Evolutionary conservation across 345 rosid species (phyloP), one percentile per base, ranked within the genome.

Genomic region (Clausena lansium): DNA sequence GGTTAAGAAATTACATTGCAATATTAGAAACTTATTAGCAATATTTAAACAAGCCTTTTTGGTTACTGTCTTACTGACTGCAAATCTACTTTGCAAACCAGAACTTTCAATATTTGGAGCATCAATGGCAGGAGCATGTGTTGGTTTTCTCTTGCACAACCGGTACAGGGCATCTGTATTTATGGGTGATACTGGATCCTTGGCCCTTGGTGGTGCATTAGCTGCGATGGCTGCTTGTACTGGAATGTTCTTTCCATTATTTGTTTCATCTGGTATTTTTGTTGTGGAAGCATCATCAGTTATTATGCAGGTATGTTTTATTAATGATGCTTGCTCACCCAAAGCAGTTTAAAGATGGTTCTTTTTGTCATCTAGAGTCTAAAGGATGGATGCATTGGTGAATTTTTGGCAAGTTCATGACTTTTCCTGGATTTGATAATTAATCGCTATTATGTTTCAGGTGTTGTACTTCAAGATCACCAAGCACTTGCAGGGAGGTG

Each of bases 141-240:
- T 91, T 72, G 98, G 99, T 71, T 95, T 95, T 81, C 92, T 93
- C 79, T 78, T 92, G 80, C 98, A 93, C 84, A 93, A 93, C 50
- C 86, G 94, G 41, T 89, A 95, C 83, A 91, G 85, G 81, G 97
- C 98, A 80, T 90, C 97, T 9, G 85, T 95, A 30, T 86, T 86
- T 11, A 92, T 95, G 96, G 99, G 98, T 65, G 86, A 86, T 55
- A 91, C 92, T 2, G 98, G 99, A 79, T 91, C 98, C 5, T 83
- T 90, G 84, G 99, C 96, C 80, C 82, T 93, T 8, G 99, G 98
- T 75, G 98, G 93, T 66, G 99, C 93, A 47, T 86, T 95, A 76
- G 98, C 98, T 79, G 88, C 99, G 74, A 92, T 95, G 99, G 98
- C 99, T 82, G 92, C 97, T 71, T 90, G 92, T 81, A 89, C 94